phyloP scores from a whole-genome alignment of 2,329 filamentous ascomycete genomes.

The Fusarium anthophilum region DNA sequence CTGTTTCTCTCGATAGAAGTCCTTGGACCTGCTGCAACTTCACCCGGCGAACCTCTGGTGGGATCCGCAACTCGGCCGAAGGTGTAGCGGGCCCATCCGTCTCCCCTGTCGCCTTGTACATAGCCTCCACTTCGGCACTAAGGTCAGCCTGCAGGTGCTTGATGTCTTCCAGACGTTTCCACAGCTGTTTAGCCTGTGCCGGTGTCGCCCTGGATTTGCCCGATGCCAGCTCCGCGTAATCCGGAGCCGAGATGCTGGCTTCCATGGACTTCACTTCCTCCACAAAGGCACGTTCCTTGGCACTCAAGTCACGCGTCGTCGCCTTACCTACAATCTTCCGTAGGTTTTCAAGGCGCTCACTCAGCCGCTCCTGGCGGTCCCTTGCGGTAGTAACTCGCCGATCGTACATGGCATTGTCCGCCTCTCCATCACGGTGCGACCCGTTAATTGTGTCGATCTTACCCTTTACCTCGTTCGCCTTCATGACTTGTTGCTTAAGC shows the following conservation, averaged over 20 bases:
- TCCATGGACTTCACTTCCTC: conserved; percentile 65
- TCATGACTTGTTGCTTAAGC: conserved; percentile 72
- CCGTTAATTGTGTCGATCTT: conserved; percentile 72
- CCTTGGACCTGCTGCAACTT: conserved; percentile 72
- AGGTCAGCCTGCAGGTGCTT: conserved; percentile 64
- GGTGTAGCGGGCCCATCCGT: conserved; percentile 43
- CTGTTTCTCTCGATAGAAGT: conserved; percentile 72
- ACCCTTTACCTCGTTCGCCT: conserved; percentile 71
- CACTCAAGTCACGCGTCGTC: conserved; percentile 54
- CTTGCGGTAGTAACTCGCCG: conserved; percentile 64
- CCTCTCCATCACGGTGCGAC: conserved; percentile 57
- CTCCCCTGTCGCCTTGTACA: conserved; percentile 48
- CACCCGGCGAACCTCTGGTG: conserved; percentile 67
- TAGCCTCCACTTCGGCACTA: conserved; percentile 58
- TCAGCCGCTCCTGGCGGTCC: conserved; percentile 65
- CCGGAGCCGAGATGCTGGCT: conserved; percentile 54
- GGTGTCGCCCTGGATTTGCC: conserved; percentile 44
- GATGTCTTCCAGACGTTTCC: conserved; percentile 67
- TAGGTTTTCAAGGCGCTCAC: conserved; percentile 68
- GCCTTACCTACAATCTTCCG: conserved; percentile 55
- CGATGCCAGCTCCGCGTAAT: conserved; percentile 43
- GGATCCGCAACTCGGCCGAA: conserved; percentile 60
- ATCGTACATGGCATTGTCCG: conserved; percentile 66
- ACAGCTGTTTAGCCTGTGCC: conserved; percentile 56
- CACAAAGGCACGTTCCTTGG: conserved; percentile 57